Evolutionary conservation across 805 yeast genomes (phyloP), one percentile per base, ranked within the genome.

Genomic region (Debaryomyces hansenii): DNA sequence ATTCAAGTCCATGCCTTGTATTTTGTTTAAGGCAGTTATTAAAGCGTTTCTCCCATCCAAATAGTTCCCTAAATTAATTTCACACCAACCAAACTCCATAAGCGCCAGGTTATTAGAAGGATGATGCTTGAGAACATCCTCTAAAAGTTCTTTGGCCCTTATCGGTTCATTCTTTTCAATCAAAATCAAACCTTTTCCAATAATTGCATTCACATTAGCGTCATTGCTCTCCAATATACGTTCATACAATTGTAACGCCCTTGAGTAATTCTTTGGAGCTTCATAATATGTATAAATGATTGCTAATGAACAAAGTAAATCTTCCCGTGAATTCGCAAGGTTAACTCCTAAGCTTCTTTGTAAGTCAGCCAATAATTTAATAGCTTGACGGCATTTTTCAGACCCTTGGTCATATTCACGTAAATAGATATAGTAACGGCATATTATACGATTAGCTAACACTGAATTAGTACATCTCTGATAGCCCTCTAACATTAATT

Each of bases 201-300:
- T 76, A 45, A 79, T 73, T 0, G 96, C 96, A 40, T 74, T 75
- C 4, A 77, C 66, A 54, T 83, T 80, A 4, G 63, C 56, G 4
- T 77, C 75, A 47, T 67, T 70, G 3, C 56, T 57, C 14, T 50
- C 52, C 20, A 89, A 69, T 3, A 90, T 80, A 20, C 72, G 68
- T 32, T 86, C 85, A 63, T 85, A 94, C 12, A 90, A 63, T 41
- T 80, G 80, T 24, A 85, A 59, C 0, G 99, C 98, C 20, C 84
- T 74, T 2, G 79, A 73, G 58, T 81, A 89, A 64, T 92, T 87
- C 63, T 90, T 90, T 9, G 98, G 99, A 0, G 97, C 87, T 62
- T 92, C 96, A 58, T 84, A 79, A 59, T 88, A 85, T 0, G 96
- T 87, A 59, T 90, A 88, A 1, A 86, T 77, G 0, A 83, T 78